Percentiles rank a stretch among this genome's conserved stretches.
Evolutionary conservation across 1,139 yeast species (phyloP).

Genomic region (Diutina pseudorugosa): DNA sequence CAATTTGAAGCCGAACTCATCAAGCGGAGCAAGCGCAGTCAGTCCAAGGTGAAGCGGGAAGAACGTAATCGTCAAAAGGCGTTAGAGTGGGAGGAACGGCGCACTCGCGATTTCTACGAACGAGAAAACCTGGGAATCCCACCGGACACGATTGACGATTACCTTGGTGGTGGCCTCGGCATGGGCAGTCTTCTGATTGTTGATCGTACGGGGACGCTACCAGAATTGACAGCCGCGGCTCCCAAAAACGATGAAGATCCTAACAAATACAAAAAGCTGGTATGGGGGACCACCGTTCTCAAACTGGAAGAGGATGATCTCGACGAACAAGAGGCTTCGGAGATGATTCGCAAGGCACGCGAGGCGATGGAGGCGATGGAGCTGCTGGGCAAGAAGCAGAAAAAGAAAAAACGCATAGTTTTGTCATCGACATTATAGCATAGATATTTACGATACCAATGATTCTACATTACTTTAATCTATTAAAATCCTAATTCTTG

Average conservation of each 20-base stretch:
- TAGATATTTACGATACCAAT: not conserved
- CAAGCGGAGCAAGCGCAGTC: constrained; percentile 44
- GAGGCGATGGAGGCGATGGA: constrained; percentile 28
- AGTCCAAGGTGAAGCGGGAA: constrained; percentile 47
- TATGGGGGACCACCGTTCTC: constrained; percentile 52
- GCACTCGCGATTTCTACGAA: constrained; percentile 43
- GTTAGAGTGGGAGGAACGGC: constrained; percentile 47
- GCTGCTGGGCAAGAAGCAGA: constrained; percentile 15
- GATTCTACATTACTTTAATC: not conserved
- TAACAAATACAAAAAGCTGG: constrained; percentile 26
- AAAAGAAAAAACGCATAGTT: constrained; percentile 17
- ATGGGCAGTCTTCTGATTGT: constrained; percentile 20
- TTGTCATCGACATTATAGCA: not conserved
- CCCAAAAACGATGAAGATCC: constrained; percentile 6
- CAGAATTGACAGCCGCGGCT: constrained; percentile 2
- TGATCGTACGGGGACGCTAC: constrained; percentile 7
- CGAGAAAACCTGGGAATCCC: constrained; percentile 33
- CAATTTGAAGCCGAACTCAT: constrained; percentile 47
- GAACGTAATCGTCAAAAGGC: constrained; percentile 53
- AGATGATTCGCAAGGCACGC: constrained; percentile 34
- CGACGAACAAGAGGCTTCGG: constrained; percentile 23
- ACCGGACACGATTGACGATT: constrained; percentile 10
- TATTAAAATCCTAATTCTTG: not conserved
- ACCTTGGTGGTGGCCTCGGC: constrained; percentile 9
- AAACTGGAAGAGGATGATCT: constrained; percentile 19